Evolutionary conservation across 2,329 filamentous ascomycete species (phyloP).

Genomic region (Pseudogymnoascus sp.): DNA sequence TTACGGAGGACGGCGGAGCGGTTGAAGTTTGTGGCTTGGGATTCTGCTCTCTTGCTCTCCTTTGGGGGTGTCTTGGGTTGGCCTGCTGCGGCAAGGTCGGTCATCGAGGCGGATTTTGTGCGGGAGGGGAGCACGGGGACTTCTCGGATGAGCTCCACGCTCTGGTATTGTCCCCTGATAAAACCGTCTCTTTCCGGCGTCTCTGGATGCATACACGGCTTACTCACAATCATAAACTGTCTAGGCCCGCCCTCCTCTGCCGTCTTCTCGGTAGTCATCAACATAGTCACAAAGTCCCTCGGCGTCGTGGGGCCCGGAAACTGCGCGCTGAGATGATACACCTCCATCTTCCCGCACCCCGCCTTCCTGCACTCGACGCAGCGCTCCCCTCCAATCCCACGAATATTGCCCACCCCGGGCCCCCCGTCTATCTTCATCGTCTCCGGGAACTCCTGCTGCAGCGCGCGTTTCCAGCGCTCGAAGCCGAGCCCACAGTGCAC

Average conservation of each 20-base stretch:
- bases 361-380: conserved; percentile 53
- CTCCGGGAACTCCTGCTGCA: conserved; percentile 72
- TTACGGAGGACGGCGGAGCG: conserved; percentile 38
- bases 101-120: conserved; percentile 36
- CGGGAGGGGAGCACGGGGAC: conserved; percentile 47
- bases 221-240: conserved; percentile 81
- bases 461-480: conserved; percentile 64
- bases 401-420: conserved; percentile 65
- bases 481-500: conserved; percentile 73
- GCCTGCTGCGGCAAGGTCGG: conserved; percentile 32
- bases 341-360: conserved; percentile 56
- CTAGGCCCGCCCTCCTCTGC: conserved; percentile 38
- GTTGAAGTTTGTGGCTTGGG: conserved; percentile 24
- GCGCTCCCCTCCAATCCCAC: conserved; percentile 77
- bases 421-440: conserved; percentile 62
- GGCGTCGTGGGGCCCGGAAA: conserved; percentile 85
- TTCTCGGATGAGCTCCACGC: conserved; percentile 79
- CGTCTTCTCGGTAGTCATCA: conserved; percentile 51
- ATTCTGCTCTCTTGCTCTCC: conserved; percentile 22
- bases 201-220: conserved; percentile 69
- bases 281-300: conserved; percentile 75
- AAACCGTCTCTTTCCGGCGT: conserved; percentile 62
- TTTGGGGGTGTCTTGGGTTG: conserved; percentile 6
- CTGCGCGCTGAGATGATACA: conserved; percentile 79
- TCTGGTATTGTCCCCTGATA: conserved; percentile 68